A percentile compares a stretch with the other conserved stretches of the same genome.
These are phyloP conservation scores for Linderina pennispora DNA, from an alignment of 192 early-diverging fungal species.

Conservation along the genomic window DNA sequence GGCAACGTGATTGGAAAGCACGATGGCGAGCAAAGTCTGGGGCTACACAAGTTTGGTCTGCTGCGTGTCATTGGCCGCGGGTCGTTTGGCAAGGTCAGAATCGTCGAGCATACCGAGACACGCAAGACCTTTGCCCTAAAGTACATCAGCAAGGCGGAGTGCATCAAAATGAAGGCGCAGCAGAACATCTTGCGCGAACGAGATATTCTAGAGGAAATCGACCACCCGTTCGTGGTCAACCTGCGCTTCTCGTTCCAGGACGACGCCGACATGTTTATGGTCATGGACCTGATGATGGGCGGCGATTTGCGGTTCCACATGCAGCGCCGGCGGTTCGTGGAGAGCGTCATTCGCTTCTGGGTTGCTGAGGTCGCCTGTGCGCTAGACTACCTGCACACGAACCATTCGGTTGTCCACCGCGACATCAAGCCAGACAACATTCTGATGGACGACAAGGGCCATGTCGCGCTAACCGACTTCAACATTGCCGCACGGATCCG, in stretches of 20 bases:
- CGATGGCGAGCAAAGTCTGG: conserved; percentile 24
- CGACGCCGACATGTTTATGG: conserved; percentile 88
- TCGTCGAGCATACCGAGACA: conserved; percentile 82
- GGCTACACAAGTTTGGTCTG: conserved; percentile 84
- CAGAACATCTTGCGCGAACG: conserved; percentile 91
- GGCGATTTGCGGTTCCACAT: conserved; percentile 89
- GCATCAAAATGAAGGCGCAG: conserved; percentile 78
- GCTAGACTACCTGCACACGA: conserved; percentile 70
- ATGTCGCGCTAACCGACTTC: conserved; percentile 91
- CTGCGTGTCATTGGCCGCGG: conserved; percentile 89
- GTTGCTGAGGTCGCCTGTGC: conserved; percentile 85
- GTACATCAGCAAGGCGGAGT: conserved; percentile 94
- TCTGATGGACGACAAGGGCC: conserved; percentile 68
- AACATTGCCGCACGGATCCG: conserved; percentile 86
- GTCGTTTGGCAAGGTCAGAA: conserved; percentile 94
- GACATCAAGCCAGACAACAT: conserved; percentile 96
- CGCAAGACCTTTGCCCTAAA: conserved; percentile 87
- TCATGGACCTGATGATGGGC: conserved; percentile 91
- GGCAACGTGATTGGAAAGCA: conserved; percentile 40
- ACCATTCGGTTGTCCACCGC: conserved; percentile 77
- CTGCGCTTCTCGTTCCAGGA: conserved; percentile 95
- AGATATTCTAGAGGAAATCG: conserved; percentile 77
- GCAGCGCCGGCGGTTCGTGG: conserved; percentile 55
- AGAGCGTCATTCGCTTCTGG: conserved; percentile 76
- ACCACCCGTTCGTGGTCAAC: conserved; percentile 82